Base-by-base conservation (phyloP, 331 rosid genomes). In the Spiraea crenata region DNA sequence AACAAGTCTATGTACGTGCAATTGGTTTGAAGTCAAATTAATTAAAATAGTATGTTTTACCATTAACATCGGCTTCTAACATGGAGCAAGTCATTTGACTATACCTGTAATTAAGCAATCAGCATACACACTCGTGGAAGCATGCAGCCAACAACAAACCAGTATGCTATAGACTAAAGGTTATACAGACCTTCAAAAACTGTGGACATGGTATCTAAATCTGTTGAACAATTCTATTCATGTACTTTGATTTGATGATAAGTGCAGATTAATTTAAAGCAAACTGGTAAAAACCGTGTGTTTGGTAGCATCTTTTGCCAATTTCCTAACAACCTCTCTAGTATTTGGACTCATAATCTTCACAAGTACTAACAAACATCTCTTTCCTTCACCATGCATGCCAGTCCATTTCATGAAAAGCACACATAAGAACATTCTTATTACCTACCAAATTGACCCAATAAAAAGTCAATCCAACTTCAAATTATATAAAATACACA, bases 251-350 rank as follows among this genome's bases (percentile, higher is more conserved):
- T 25, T 25, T 25, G 31, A 25, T 25, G 31, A 25, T 63, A 55
- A 56, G 17, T 45, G 14, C 12, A 76, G 11, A 67, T 60, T 74
- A 73, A 72, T 62, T 62, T 55, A 77, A 61, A 41, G 11, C 46
- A 57, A 69, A 52, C 65, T 42, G 76, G 81, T 77, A 52, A 83
- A 67, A 84, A 83, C 83, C 90, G 90, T 69, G 90, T 89, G 77
- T 85, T 70, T 78, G 90, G 96, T 83, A 57, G 69, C 74, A 74
- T 69, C 64, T 75, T 84, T 44, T 58, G 52, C 85, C 78, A 72
- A 47, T 76, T 67, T 74, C 78, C 5, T 76, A 71, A 76, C 71
- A 39, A 58, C 63, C 78, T n/a, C n/a, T n/a, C 47, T 17, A 58
- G 49, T 35, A 19, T 58, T 13, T 15, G 12, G 58, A 6, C 42